Evolutionary conservation across 2,329 filamentous ascomycete species (phyloP), one percentile per base, ranked within the genome.

Genomic region (Sporothrix brasiliensis): DNA sequence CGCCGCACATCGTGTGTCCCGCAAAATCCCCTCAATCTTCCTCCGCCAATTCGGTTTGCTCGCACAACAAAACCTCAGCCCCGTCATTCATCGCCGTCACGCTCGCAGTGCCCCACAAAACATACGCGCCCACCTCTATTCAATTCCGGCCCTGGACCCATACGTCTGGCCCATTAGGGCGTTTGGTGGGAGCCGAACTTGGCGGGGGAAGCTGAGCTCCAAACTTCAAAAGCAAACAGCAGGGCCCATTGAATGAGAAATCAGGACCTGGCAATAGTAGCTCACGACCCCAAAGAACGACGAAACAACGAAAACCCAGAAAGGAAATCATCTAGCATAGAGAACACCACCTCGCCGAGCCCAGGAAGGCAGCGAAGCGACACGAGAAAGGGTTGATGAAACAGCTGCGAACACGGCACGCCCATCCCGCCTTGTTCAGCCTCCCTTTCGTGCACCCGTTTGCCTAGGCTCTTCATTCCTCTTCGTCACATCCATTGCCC

Each of bases 131-230:
- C 34, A 41, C 16, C 24, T 30, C 30, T 54, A 13, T 54, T 56
- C 27, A 34, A 56, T 34, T 19, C 14, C 16, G 16, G 21, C 16
- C 54, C 54, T 41, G 54, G n/a, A 34, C 30, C 56, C 56, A 60
- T 41, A 60, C n/a, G 39, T 47, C 39, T 63, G 39, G 58, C 58
- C 58, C 58, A 24, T 61, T 63, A 19, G 13, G n/a, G 16, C 44
- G 21, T 9, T 7, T 44, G 34, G 56, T 61, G 11, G 39, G 39
- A 63, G 41, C 19, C 21, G 39, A 58, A 27, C 58, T 14, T 63
- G 58, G 58, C 58, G 58, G 58, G 58, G 58, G 56, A 41, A 41
- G 53, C 24, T 58, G 58, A 63, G 58, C 58, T 63, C 39, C 27
- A 24, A n/a, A 65, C 61, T 44, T 65, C 24, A 50, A 65, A 49